Evolutionary conservation across 2,329 filamentous ascomycete genomes (phyloP).

Genomic region (Beauveria caledonica): DNA sequence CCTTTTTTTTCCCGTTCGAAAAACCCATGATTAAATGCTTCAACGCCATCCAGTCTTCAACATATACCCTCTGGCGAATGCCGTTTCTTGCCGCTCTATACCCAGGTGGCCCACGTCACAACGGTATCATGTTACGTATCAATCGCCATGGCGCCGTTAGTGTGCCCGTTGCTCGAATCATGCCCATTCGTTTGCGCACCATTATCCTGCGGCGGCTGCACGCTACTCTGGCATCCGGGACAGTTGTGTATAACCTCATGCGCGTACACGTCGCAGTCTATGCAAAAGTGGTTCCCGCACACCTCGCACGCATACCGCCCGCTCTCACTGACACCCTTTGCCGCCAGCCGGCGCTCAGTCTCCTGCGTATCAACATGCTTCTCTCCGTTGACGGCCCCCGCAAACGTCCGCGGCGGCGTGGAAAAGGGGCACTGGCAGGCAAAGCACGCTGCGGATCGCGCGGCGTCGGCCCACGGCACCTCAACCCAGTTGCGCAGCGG

Average conservation of each 20-base stretch:
- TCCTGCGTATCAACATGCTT: conserved; percentile 12
- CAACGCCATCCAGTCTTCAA: neutral
- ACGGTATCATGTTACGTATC: conserved; percentile 22
- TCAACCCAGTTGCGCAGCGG: conserved; percentile 85
- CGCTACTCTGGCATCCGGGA: conserved; percentile 67
- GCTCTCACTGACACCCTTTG: conserved; percentile 71
- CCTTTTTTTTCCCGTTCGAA: neutral
- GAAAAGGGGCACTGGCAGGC: conserved; percentile 72
- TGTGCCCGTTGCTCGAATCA: conserved; percentile 17
- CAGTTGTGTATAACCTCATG: conserved; percentile 96
- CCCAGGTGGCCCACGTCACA: neutral
- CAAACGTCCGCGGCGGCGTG: conserved; percentile 21
- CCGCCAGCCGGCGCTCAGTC: conserved; percentile 14
- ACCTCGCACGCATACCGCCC: conserved; percentile 80
- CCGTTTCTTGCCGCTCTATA: neutral
- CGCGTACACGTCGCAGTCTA: conserved; percentile 93
- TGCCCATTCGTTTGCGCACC: conserved; percentile 20
- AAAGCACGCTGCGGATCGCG: conserved; percentile 58
- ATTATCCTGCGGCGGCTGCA: conserved; percentile 11
- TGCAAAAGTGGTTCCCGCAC: conserved; percentile 90
- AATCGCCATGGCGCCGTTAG: conserved; percentile 38
- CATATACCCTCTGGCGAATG: neutral
- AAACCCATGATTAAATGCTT: neutral
- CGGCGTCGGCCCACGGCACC: conserved; percentile 72
- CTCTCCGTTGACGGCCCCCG: conserved; percentile 17